Base-by-base conservation (phyloP, 441 rosid genomes). In the Aquilaria agallochum region DNA sequence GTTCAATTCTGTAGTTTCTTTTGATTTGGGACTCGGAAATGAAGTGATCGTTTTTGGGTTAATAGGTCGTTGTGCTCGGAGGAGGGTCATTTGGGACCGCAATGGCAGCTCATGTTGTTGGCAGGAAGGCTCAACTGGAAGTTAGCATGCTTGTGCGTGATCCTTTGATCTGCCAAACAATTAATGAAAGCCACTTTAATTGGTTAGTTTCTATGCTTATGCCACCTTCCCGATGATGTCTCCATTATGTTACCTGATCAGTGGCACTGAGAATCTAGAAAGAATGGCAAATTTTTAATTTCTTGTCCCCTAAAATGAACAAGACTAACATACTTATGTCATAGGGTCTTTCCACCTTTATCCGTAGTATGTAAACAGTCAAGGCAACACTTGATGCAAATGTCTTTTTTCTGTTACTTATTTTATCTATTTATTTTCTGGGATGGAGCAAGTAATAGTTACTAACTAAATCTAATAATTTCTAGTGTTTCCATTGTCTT, bases 21-120 rank as follows among this genome's bases (percentile, higher is more conserved):
- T 20, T 20, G 42, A 1, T 4, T 36, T 3, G 7, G 42, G 42
- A 36, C 4, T 48, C 3, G 15, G 15, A 48, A 48, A 8, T 48
- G 15, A 48, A 34, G 11, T 10, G 53, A 6, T 36, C 7, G 2
- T 8, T 36, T 31, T 40, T 31, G 58, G 65, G 57, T 30, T 55
- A 32, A 45, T 65, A 92, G 96, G 96, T 92, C 53, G 98, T 86
- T 67, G 98, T 92, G 71, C 89, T 92, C 62, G 96, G 98, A 62
- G 98, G 98, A 56, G 98, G 98, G 32, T 92, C 98, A 20, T 92
- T 92, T 75, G 98, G 92, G 66, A 92, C 96, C 0, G 96, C 96
- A 58, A 88, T 92, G 96, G 96, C 96, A 42, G 90, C 98, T 5
- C 98, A 92, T 72, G 80, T 88, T 72, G 98, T 96, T 34, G 75